These are phyloP conservation scores for Malus hybrid DNA, from an alignment of 331 rosid species.

Conservation along the genomic window DNA sequence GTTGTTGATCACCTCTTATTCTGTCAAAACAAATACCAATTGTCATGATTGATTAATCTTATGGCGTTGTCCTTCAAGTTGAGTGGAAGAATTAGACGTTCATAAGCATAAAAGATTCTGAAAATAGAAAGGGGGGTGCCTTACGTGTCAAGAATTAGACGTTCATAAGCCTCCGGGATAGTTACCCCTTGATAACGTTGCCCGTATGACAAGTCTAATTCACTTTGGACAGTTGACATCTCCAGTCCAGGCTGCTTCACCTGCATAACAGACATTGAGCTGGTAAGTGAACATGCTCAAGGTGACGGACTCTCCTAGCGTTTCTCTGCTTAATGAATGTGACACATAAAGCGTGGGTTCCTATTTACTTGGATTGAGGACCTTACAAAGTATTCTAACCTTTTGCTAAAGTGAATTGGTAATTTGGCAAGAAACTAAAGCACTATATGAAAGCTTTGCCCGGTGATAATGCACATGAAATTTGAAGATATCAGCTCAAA, in stretches of 20 bases:
- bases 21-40: constrained; percentile 36
- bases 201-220: constrained; percentile 76
- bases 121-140: constrained; percentile 14
- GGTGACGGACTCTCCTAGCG: background rate
- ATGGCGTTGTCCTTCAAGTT: background rate
- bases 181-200: constrained; percentile 77
- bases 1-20: constrained; percentile 90
- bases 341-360: background rate
- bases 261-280: constrained; percentile 30
- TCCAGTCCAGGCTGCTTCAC: constrained; percentile 97
- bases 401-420: background rate
- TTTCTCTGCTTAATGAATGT: background rate
- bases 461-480: background rate
- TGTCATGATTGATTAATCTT: background rate
- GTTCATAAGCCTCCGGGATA: constrained; percentile 97
- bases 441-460: background rate
- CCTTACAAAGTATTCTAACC: background rate
- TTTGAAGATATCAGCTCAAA: background rate
- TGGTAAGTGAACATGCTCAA: background rate
- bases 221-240: constrained; percentile 84
- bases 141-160: constrained; percentile 95
- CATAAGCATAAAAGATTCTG: background rate
- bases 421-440: background rate
- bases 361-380: background rate
- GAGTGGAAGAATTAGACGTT: background rate